phyloP scores from a whole-genome alignment of 2,329 filamentous ascomycete species.

The Ophiocordyceps camponoti-floridani region DNA sequence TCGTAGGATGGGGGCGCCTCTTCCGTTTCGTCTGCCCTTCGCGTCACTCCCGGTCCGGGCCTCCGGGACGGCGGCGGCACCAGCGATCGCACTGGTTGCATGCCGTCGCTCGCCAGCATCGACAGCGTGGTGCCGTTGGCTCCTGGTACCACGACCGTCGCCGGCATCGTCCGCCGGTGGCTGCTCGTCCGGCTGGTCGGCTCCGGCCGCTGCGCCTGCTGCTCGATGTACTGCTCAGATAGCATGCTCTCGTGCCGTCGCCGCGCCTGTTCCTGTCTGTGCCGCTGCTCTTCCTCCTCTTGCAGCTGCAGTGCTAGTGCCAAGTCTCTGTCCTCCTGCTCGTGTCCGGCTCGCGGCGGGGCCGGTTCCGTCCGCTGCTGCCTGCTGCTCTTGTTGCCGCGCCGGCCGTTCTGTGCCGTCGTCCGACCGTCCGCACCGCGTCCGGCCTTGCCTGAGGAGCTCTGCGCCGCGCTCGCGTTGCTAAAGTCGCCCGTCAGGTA shows the following conservation, averaged over 20 bases:
- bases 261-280: slow-evolving; percentile 46
- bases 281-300: slow-evolving; percentile 76
- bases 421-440: slow-evolving; percentile 29
- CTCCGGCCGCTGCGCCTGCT: slow-evolving; percentile 28
- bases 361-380: slow-evolving; percentile 10
- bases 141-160: slow-evolving; percentile 1
- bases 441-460: slow-evolving; percentile 2
- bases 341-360: slow-evolving; percentile 22
- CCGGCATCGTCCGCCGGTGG: slow-evolving; percentile 1
- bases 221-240: slow-evolving; percentile 53
- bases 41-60: slow-evolving; percentile 16
- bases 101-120: background rate
- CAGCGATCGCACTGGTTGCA: slow-evolving; percentile 25
- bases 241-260: slow-evolving; percentile 48
- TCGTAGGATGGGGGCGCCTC: slow-evolving; percentile 41
- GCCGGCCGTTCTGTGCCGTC: slow-evolving; percentile 24
- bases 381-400: slow-evolving; percentile 11
- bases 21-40: slow-evolving; percentile 22
- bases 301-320: slow-evolving; percentile 84
- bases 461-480: slow-evolving; percentile 43
- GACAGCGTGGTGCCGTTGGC: slow-evolving; percentile 6
- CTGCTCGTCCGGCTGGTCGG: slow-evolving; percentile 7
- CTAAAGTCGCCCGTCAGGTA: slow-evolving; percentile 86
- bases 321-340: slow-evolving; percentile 72
- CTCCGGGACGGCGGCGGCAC: slow-evolving; percentile 19